Percentiles rank a stretch among this genome's conserved stretches.
These are phyloP conservation scores for Polygonum aviculare DNA, from an alignment of 148 eudicot species.

Conservation along the genomic window DNA sequence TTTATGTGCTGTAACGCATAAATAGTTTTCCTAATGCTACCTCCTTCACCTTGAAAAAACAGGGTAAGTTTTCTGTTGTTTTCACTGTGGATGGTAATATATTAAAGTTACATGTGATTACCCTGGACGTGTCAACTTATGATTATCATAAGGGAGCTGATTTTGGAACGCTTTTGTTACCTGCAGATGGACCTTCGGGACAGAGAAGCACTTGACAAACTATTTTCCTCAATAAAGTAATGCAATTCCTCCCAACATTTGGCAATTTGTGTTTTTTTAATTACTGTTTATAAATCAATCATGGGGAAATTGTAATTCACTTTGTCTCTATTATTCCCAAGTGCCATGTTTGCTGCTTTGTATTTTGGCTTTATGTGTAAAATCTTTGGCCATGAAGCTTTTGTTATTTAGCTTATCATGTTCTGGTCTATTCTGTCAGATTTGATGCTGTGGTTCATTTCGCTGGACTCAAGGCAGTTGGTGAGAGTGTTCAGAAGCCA, in stretches of 20 bases:
- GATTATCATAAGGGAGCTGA: background rate
- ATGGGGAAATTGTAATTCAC: background rate
- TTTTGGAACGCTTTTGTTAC: slow-evolving; percentile 4
- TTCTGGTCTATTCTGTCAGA: slow-evolving; percentile 30
- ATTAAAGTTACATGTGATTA: background rate
- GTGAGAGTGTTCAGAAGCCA: slow-evolving; percentile 91
- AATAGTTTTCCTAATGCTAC: no score
- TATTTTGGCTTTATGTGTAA: background rate
- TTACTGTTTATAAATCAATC: background rate
- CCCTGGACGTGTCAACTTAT: background rate
- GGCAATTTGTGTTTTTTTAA: background rate
- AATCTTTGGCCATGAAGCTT: background rate
- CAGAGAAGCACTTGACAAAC: slow-evolving; percentile 62
- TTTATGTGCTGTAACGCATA: no score
- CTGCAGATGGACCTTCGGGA: slow-evolving; percentile 82
- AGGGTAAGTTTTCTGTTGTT: background rate
- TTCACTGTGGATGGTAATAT: background rate
- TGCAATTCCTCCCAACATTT: slow-evolving; percentile 1
- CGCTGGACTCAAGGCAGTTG: slow-evolving; percentile 97
- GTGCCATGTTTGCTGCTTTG: background rate
- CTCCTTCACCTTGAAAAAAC: no score
- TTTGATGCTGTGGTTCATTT: slow-evolving; percentile 97
- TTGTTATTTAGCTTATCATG: background rate
- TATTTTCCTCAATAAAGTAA: slow-evolving; percentile 79
- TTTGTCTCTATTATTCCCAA: background rate